Percentiles rank a stretch among this genome's conserved stretches.
Evolutionary conservation across 2,329 filamentous ascomycete species (phyloP).

Genomic region (Tolypocladium tropicale): DNA sequence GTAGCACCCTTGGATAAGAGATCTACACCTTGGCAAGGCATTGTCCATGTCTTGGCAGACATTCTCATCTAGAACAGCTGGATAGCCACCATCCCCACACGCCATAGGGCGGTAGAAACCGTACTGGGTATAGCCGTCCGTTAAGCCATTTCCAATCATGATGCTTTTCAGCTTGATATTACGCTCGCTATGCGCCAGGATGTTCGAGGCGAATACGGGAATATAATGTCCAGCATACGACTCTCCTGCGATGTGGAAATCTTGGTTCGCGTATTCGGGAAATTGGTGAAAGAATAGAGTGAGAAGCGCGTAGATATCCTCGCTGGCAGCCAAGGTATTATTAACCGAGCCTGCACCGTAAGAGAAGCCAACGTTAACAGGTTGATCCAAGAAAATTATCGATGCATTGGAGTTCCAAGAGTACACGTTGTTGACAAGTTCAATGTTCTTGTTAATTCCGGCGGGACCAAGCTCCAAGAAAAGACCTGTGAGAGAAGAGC

Average conservation of each 20-base stretch:
- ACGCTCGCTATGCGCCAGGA: conserved; percentile 83
- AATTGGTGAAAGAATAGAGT: conserved; percentile 98
- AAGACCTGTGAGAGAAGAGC: conserved; percentile 27
- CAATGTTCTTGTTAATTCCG: conserved; percentile 40
- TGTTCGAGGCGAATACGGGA: conserved; percentile 82
- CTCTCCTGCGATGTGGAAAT: conserved; percentile 96
- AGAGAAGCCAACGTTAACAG: conserved; percentile 23
- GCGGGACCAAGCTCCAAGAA: conserved; percentile 70
- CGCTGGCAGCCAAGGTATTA: conserved; percentile 88
- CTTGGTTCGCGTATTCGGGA: conserved; percentile 83
- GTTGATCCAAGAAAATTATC: conserved; percentile 63
- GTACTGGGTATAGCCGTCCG: conserved; percentile 87
- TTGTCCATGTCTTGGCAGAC: conserved; percentile 86
- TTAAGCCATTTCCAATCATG: conserved; percentile 91
- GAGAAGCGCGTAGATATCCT: conserved; percentile 92
- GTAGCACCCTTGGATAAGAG: conserved; percentile 84
- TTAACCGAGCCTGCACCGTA: conserved; percentile 66
- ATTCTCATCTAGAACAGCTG: conserved; percentile 66
- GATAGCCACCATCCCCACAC: conserved; percentile 88
- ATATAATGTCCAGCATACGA: conserved; percentile 95
- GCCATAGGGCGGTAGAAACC: conserved; percentile 94
- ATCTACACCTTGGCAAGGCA: conserved; percentile 76
- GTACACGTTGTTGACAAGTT: conserved; percentile 40
- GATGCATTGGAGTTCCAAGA: conserved; percentile 55
- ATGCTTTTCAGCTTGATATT: conserved; percentile 97